Evolutionary conservation across 768 basidiomycete genomes (phyloP), one percentile per base, ranked within the genome.

Genomic region (Floccularia luteovirens): DNA sequence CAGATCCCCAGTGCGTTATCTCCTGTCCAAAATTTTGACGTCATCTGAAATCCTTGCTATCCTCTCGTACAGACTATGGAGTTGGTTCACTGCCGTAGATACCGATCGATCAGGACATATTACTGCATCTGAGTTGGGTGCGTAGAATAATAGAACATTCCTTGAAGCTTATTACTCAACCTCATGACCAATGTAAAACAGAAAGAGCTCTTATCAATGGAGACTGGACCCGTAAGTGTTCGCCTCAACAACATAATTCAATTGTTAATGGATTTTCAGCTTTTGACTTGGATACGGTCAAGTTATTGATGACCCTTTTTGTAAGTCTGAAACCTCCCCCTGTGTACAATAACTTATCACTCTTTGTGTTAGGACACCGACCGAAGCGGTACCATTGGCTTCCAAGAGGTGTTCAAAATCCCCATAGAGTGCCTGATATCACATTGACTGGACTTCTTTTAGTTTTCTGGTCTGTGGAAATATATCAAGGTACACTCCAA

Each of bases 201-300:
- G 74, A 74, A 53, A 58, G 62, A 30, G 66, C 70, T 4, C 52
- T 74, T 42, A 64, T 74, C 37, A 72, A 71, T 52, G 67, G 87
- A 28, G 83, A 90, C 53, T 89, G 83, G 84, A 73, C 72, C 48
- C 76, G 87, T 89, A 48, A 58, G 87, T 38, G 5, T 13, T 23
- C 11, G 1, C 11, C 24, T 23, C 8, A 4, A 6, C 6, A 12
- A 34, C 33, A 10, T 28, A 12, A 8, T 38, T 14, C 3, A 17
- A 28, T 11, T 8, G 19, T 33, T 20, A 4, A 6, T 28, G 11
- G 21, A 13, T 25, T 37, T 41, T 27, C 39, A 87, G 86, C 80
- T 4, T 90, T 90, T 52, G 88, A 90, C 61, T 63, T 86, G 41
- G 89, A 90, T 51, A 90, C 89, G 19, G 82, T 90, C 57, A 89